These are phyloP conservation scores for Saccharomycopsis hybrid DNA, from an alignment of 1,139 yeast species.

Conservation along the genomic window DNA sequence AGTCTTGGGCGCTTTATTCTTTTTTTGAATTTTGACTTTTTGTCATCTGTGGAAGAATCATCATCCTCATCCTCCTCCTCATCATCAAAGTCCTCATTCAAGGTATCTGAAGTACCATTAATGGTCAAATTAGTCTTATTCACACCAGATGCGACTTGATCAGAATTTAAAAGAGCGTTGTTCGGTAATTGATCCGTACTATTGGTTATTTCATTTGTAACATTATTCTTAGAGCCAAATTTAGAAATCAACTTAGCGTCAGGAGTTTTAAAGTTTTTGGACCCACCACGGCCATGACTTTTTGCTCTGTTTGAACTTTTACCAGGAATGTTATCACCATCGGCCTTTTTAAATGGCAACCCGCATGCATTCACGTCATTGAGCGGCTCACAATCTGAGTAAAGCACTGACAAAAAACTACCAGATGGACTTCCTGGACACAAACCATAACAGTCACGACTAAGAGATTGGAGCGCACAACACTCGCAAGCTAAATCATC, in stretches of 20 bases:
- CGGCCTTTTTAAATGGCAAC: slow-evolving; percentile 42
- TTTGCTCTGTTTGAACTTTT: slow-evolving; percentile 22
- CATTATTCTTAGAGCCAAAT: not conserved
- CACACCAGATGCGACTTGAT: no score
- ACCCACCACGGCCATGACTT: not conserved
- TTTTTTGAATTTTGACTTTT: no score
- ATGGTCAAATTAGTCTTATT: no score
- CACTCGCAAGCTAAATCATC: slow-evolving; percentile 52
- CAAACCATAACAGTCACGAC: slow-evolving; percentile 39
- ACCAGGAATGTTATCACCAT: slow-evolving; percentile 23
- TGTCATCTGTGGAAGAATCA: no score
- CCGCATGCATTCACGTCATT: slow-evolving; percentile 47
- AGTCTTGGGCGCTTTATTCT: no score
- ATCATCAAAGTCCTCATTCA: no score
- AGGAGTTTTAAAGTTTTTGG: slow-evolving; percentile 20
- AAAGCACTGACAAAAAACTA: slow-evolving; percentile 39
- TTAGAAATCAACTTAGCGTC: slow-evolving; percentile 23
- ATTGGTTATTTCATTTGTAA: not conserved
- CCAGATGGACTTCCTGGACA: slow-evolving; percentile 46
- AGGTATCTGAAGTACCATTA: no score
- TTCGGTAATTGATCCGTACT: not conserved
- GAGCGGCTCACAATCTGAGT: slow-evolving; percentile 40
- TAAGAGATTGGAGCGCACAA: slow-evolving; percentile 46
- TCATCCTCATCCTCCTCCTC: no score
- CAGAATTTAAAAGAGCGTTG: no score